Base-by-base conservation (phyloP, 192 early-diverging fungal species). In the Coemansia sp. region DNA sequence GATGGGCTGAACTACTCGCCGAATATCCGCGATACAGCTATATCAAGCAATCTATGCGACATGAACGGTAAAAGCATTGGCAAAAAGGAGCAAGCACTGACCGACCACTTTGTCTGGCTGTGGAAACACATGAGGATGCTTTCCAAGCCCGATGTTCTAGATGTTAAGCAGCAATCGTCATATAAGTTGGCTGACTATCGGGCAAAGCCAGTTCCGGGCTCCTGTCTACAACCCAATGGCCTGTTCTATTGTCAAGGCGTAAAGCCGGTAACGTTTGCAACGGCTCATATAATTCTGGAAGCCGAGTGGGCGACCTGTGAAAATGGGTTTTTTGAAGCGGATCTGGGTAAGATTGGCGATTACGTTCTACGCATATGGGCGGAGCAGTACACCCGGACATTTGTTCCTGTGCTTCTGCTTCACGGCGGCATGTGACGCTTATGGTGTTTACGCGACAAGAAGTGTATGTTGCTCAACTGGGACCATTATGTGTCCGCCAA, bases 331-430 rank as follows among this genome's bases (percentile, higher is more conserved):
- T 5, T 8, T 9, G 9, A 50, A 9, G 48, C 15, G 8, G 9
- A 15, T 15, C 48, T 56, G 67, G 79, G 62, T 28, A 78, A 58
- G 54, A 26, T 78, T 42, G 75, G 51, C 15, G 50, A 68, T 25
- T 78, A 71, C 12, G 66, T 56, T 2, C 9, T 20, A 11, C 11
- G 17, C 1, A 17, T 69, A n/a, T 63, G 63, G 64, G 8, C 44
- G 34, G 18, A 12, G 5, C 71, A 73, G 40, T 56, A 58, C 1
- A 63, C 59, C 1, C 60, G 65, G 0, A 54, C 40, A 3, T 73
- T 56, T 59, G 65, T 52, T 0, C 64, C 60, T 0, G 36, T 64
- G 5, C 25, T 73, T 0, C 31, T 64, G 14, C 46, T 71, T 7
- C 64, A 73, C 24, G 61, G 62, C 20, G 6, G 3, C 11, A n/a